Evolutionary conservation across 768 basidiomycete species (phyloP), one percentile per base, ranked within the genome.

Genomic region (Daedalea quercina): DNA sequence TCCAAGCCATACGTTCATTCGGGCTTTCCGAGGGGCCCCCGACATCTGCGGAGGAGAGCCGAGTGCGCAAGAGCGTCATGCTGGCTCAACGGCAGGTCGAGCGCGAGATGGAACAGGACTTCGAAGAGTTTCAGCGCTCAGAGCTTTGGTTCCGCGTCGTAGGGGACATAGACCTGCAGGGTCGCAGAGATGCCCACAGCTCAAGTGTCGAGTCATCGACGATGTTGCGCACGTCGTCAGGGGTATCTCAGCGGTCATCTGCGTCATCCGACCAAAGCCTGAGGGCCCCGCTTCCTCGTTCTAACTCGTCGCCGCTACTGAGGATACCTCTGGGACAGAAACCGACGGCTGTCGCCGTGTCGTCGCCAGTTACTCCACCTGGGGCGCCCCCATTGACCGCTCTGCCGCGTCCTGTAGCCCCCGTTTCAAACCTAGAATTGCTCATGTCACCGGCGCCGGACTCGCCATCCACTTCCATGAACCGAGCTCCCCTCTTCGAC

Each of bases 121-220:
- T 95, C 63, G 86, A 88, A 46, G 84, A 84, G 8, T 98, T 99
- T 63, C 81, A 85, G 61, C 74, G 82, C 54, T 92, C 90, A 19
- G 93, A 96, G 57, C 76, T 99, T 3, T 97, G 90, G 85, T 90
- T 94, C 70, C 87, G 92, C 46, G 93, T 90, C 1, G 73, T 90
- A 8, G 80, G 84, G 8, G 90, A 93, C 63, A 73, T 79, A 1
- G 80, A 82, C 42, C 60, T 66, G 35, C 63, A 58, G 33, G 54
- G 61, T 15, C 62, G 56, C 1, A 49, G 34, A 19, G 53, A 31
- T 15, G 44, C 24, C 28, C 13, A 15, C 20, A 13, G 51, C 25
- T 42, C 52, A 41, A 34, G 22, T 44, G 40, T 26, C 15, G 43
- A 51, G 15, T 24, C 12, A 7, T 24, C 17, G 3, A 4, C 40